Evolutionary conservation across 2,329 filamentous ascomycete species (phyloP).

Genomic region (Colletotrichum sp.): DNA sequence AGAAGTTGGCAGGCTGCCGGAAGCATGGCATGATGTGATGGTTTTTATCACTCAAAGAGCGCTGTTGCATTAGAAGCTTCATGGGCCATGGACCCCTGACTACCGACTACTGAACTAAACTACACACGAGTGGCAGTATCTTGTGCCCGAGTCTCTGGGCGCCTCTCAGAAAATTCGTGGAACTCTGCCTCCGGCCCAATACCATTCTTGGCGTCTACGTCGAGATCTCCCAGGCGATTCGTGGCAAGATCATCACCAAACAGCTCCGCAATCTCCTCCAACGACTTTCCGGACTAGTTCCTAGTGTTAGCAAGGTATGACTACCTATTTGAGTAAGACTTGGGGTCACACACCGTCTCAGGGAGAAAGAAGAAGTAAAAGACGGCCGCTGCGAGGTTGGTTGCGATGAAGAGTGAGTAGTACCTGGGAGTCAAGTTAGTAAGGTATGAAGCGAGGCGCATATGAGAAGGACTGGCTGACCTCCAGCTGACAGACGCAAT

Average conservation of each 20-base stretch:
- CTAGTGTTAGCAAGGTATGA: not conserved
- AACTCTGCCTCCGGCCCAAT: not conserved
- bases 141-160: not conserved
- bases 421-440: not conserved
- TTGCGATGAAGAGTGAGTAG: slow-evolving; percentile 41
- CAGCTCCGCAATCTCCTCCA: slow-evolving; percentile 28
- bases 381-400: slow-evolving; percentile 30
- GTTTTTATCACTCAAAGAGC: not conserved
- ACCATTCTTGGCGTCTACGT: slow-evolving; percentile 11
- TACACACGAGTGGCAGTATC: not conserved
- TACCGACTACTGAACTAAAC: not conserved
- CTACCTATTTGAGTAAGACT: rapidly evolving
- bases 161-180: not conserved
- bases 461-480: slow-evolving; percentile 7
- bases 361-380: slow-evolving; percentile 35
- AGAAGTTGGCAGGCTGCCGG: not conserved
- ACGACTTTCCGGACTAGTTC: slow-evolving; percentile 18
- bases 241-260: slow-evolving; percentile 27
- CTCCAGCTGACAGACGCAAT: slow-evolving; percentile 39
- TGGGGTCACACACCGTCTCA: slow-evolving; percentile 8
- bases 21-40: not conserved
- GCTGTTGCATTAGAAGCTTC: not conserved
- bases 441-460: rapidly evolving
- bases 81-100: not conserved
- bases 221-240: not conserved